A percentile compares a stretch with the other conserved stretches of the same genome.
phyloP scores from a whole-genome alignment of 345 rosid genomes.

The Salix purpurea region DNA sequence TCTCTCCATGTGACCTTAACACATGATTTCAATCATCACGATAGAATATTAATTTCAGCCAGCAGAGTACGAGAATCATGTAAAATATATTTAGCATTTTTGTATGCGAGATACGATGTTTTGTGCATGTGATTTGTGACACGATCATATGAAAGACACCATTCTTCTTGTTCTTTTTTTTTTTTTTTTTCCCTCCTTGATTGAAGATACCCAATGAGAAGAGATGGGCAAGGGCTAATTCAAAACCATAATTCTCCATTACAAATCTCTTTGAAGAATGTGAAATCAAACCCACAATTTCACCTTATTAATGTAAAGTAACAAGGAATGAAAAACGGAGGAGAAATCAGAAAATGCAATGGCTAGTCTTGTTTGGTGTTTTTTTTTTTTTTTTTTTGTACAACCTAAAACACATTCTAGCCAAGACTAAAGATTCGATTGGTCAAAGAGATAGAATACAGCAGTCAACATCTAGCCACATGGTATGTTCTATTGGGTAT shows the following conservation, averaged over 20 bases:
- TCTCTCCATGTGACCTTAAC: conserved; percentile 7
- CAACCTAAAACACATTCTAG: background rate
- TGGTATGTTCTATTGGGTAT: conserved; percentile 31
- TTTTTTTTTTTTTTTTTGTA: background rate
- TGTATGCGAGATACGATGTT: background rate
- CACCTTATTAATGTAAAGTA: no score
- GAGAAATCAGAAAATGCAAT: background rate
- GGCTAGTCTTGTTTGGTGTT: background rate
- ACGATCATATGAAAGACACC: background rate
- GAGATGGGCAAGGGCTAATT: background rate
- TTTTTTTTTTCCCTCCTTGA: no score
- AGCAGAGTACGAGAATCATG: background rate
- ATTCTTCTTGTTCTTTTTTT: background rate
- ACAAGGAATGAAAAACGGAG: background rate
- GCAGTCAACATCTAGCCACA: conserved; percentile 48
- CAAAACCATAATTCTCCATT: background rate
- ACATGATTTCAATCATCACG: background rate
- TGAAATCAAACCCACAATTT: background rate
- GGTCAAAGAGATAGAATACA: conserved; percentile 26
- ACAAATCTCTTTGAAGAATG: background rate
- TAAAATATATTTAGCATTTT: background rate
- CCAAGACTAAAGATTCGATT: conserved; percentile 10
- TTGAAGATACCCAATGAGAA: background rate
- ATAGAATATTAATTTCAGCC: conserved; percentile 7
- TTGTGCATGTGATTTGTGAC: conserved; percentile 10